Conservation (phyloP, 352 stramenopile genomes). For the Pythium pyrilobum region DNA sequence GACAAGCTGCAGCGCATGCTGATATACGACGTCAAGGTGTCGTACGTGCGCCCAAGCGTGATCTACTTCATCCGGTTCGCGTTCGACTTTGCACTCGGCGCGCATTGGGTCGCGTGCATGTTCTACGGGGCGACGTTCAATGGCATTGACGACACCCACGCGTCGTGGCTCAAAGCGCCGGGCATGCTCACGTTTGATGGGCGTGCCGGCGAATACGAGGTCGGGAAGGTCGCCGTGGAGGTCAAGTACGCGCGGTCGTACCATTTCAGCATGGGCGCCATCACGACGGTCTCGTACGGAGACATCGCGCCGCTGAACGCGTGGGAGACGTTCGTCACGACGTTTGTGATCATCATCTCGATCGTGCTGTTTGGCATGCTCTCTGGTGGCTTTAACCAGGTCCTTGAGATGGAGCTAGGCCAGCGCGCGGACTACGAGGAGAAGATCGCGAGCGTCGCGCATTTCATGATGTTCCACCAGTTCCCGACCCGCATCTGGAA, state of each 20-base stretch:
- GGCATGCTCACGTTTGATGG: conserved; percentile 49
- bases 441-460: conserved; percentile 43
- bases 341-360: conserved; percentile 61
- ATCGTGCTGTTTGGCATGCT: conserved; percentile 69
- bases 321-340: conserved; percentile 41
- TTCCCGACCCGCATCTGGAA: conserved; percentile 49
- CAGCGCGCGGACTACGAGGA: conserved; percentile 58
- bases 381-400: conserved; percentile 59
- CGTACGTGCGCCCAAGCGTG: conserved; percentile 9
- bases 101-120: conserved; percentile 25
- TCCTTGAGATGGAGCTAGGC: conserved; percentile 65
- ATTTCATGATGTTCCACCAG: conserved; percentile 60
- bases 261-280: conserved; percentile 71
- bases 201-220: conserved; percentile 19
- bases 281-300: conserved; percentile 69
- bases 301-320: conserved; percentile 66
- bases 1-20: conserved; percentile 44
- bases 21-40: conserved; percentile 41
- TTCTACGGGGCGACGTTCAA: conserved; percentile 20
- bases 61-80: conserved; percentile 43
- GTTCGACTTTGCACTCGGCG: conserved; percentile 23
- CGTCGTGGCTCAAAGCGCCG: conserved; percentile 21
- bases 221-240: conserved; percentile 30
- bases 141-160: not conserved
- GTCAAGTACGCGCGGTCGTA: conserved; percentile 45